phyloP scores from a whole-genome alignment of 108 stramenopile genomes.

The Nitzschia sp. region DNA sequence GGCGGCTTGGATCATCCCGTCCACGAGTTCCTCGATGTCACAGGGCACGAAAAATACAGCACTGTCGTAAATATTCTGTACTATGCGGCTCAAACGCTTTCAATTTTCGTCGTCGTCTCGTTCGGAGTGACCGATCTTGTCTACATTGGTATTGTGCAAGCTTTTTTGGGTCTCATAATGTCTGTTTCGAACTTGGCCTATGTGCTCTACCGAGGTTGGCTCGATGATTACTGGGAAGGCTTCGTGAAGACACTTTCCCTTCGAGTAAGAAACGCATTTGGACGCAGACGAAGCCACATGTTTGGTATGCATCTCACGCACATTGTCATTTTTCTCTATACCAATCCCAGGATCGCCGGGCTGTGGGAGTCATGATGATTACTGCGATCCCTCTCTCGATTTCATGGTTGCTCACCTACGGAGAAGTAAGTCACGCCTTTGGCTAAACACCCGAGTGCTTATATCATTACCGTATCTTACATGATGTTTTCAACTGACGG shows the following conservation, averaged over 20 bases:
- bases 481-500: too few species aligned
- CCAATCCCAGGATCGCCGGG: constrained; percentile 7
- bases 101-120: constrained; percentile 20
- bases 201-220: constrained; percentile 48
- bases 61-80: constrained; percentile 21
- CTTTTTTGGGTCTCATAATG: constrained; percentile 26
- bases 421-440: constrained; percentile 31
- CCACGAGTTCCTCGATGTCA: constrained; percentile 44
- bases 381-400: constrained; percentile 62
- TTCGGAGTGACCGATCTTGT: constrained; percentile 27
- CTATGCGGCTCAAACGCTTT: not conserved
- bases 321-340: not conserved
- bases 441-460: too few species aligned
- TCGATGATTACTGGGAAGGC: constrained; percentile 49
- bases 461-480: too few species aligned
- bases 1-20: constrained; percentile 39
- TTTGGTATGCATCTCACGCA: not conserved
- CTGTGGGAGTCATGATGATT: constrained; percentile 25
- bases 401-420: constrained; percentile 57
- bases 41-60: constrained; percentile 47
- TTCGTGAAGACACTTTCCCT: constrained; percentile 2
- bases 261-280: too few species aligned
- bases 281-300: too few species aligned
- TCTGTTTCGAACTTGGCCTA: constrained; percentile 22
- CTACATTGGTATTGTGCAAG: constrained; percentile 22